A percentile compares a stretch with the other conserved stretches of the same genome.
Evolutionary conservation across 441 rosid genomes (phyloP).

Genomic region (Macaranga tanarius): DNA sequence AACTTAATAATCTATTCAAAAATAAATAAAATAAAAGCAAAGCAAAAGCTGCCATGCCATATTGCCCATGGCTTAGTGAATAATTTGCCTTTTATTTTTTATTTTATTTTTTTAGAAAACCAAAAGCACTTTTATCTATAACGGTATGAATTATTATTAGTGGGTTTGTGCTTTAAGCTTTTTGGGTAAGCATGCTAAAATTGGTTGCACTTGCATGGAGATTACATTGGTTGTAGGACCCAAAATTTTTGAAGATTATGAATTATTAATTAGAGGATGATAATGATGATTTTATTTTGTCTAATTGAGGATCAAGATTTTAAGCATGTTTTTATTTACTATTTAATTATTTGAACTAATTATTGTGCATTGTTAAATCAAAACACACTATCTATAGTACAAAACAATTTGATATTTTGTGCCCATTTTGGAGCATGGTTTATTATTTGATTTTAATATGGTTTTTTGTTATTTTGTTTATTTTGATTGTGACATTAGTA

Average conservation of each 20-base stretch:
- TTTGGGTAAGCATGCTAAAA: not conserved
- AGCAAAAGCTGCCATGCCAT: constrained; percentile 47
- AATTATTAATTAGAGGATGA: too few relatives aligned
- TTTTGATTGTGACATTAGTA: constrained; percentile 4
- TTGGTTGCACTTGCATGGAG: not conserved
- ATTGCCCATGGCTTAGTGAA: not conserved
- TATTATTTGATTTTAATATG: not conserved
- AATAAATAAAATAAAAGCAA: constrained; percentile 31
- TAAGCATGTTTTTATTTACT: constrained; percentile 1
- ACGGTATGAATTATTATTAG: constrained; percentile 1
- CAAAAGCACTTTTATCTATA: constrained; percentile 3
- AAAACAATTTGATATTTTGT: constrained; percentile 7
- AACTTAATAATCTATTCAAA: constrained; percentile 22
- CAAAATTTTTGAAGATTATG: too few relatives aligned
- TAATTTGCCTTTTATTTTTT: not conserved
- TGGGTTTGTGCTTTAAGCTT: not conserved
- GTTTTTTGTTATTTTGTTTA: not conserved
- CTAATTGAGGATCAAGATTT: not conserved
- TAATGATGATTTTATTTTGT: not conserved
- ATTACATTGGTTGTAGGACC: not conserved
- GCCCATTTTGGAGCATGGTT: not conserved
- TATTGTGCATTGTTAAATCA: not conserved
- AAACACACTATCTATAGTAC: not conserved
- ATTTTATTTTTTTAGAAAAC: not conserved
- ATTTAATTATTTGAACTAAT: not conserved